Evolutionary conservation across 345 rosid genomes (phyloP), one percentile per base, ranked within the genome.

Genomic region (Salix viminalis): DNA sequence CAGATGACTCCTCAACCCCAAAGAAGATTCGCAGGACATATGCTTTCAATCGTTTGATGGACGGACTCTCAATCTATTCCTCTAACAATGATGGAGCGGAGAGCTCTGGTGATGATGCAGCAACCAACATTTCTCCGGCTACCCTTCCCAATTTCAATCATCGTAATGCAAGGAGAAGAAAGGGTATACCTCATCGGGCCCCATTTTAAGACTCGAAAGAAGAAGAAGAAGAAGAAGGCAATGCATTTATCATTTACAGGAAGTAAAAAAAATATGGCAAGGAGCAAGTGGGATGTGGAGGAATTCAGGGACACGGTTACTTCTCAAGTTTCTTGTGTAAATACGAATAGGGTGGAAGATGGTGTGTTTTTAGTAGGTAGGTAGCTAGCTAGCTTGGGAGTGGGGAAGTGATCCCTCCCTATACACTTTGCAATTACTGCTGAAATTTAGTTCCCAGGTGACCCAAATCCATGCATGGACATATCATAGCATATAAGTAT

Each of bases 141-240:
- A 87, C 97, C 30, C 90, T 87, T 24, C 89, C 90, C 23, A 84
- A 87, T 13, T 89, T 79, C 89, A 90, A 85, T 66, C 91, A 90
- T 76, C 71, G 83, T 72, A 92, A 90, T 79, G 90, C 96, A 37
- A 86, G 92, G 74, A 82, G 97, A 64, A 81, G 97, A 72, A 94
- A 94, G 88, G 93, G 97, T 21, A 84, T 87, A 3, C 98, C 98
- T 56, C 97, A 87, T 72, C 96, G 98, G 23, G 91, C 98, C 42
- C 97, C 98, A 56, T 76, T 76, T 69, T 76, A 21, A 76, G 54
- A 52, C 39, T 34, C 48, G 64, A 34, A 42, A 30, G n/a, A 46
- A 5, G 32, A 30, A 32, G 34, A 32, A 65, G 4, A 42, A 10
- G 12, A 12, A 19, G 32, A 21, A 6, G 14, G 9, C 16, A 37